Base-by-base conservation (phyloP, 1,284 basidiomycete genomes). In the Rhodotorula sp. region DNA sequence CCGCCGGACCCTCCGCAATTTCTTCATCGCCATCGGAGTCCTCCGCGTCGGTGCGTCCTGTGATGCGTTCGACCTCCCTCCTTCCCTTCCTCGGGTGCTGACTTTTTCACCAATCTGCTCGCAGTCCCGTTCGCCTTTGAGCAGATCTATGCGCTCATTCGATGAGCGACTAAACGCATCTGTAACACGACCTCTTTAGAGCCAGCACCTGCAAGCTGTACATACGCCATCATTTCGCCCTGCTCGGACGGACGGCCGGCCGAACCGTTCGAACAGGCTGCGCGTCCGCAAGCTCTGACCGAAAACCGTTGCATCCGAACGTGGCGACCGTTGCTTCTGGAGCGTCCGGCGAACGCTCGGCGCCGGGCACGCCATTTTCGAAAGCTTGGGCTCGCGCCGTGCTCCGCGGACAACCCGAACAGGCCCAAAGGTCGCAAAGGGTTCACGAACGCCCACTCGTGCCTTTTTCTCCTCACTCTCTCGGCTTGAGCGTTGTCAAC, bases 121-220 rank as follows among this genome's bases (percentile, higher is more conserved):
- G 19, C 66, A 74, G 73, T 68, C 6, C 73, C 73, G 21, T 74
- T 74, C 59, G 73, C 70, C 2, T 55, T 64, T 55, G 58, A 69
- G 63, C 72, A 64, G 45, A 23, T 67, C 38, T 69, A 60, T 43
- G 54, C 69, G 31, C 59, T 55, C 43, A 26, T 74, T 60, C 52
- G 54, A 15, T 55, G 54, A 55, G 23, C 49, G 38, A 43, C 38
- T 14, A 43, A 10, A 43, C 38, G 38, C 38, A 43, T 43, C 2
- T 43, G 38, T 43, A 43, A 43, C 38, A 43, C 38, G 38, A 43
- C 49, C 19, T 50, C 19, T 50, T 23, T 50, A 50, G 49, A 50
- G 23, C 49, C 23, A 18, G 49, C 49, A 50, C 18, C 16, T 28
- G 54, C 54, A n/a, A 34, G 57, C 19, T 66, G 69, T 70, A 58